phyloP scores from a whole-genome alignment of 768 basidiomycete species.

The Daedalea quercina region DNA sequence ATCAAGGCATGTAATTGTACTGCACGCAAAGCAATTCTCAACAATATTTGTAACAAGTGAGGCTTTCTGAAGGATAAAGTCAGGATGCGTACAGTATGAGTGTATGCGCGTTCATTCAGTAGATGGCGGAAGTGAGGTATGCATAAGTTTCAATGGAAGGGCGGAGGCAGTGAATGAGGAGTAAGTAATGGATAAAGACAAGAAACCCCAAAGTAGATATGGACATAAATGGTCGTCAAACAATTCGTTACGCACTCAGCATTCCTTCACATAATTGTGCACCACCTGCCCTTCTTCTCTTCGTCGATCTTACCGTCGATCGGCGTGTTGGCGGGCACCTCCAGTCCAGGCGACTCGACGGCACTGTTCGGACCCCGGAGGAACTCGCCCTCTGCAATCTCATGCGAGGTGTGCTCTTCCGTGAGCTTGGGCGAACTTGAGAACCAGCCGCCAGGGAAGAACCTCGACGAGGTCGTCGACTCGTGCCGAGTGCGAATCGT shows the following conservation, averaged over 20 bases:
- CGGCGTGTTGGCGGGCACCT: slow-evolving; percentile 15
- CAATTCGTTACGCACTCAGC: slow-evolving; percentile 7
- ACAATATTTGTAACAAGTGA: no score
- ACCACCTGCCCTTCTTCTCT: slow-evolving; percentile 20
- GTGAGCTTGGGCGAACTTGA: slow-evolving; percentile 30
- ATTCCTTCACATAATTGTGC: slow-evolving; percentile 22
- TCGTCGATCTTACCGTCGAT: slow-evolving; percentile 15
- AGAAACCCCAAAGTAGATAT: no score
- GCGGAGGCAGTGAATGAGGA: no score
- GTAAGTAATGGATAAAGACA: no score
- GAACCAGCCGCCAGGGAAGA: slow-evolving; percentile 53
- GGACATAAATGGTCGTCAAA: no score
- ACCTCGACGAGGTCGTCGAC: slow-evolving; percentile 48
- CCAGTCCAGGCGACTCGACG: slow-evolving; percentile 8
- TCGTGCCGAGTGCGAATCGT: slow-evolving; percentile 34
- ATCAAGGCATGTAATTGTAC: no score
- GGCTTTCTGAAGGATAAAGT: no score
- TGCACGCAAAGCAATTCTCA: no score
- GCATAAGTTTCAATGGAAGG: no score
- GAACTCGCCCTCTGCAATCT: slow-evolving; percentile 46
- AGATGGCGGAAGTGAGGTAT: no score
- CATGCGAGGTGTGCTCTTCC: slow-evolving; percentile 39
- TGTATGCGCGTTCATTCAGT: no score
- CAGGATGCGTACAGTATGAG: no score
- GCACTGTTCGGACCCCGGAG: slow-evolving; percentile 10